A percentile compares a stretch with the other conserved stretches of the same genome.
phyloP scores from a whole-genome alignment of 225 moss, liverwort and hornwort species.

The Rhytidiadelphus loreus region DNA sequence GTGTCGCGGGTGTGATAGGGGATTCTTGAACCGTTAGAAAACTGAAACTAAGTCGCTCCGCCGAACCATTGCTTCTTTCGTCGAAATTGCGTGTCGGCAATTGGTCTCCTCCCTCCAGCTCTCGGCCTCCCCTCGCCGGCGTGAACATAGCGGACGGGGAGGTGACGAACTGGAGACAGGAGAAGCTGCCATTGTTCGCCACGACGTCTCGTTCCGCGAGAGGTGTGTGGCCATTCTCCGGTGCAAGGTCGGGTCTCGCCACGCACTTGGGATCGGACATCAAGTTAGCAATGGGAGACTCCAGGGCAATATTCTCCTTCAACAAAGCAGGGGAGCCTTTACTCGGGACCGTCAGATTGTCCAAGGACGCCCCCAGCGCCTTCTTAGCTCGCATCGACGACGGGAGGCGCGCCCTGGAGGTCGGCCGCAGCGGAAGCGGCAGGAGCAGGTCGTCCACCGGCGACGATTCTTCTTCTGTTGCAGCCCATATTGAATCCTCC shows the following conservation, averaged over 20 bases:
- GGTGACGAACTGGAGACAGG: background rate
- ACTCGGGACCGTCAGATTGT: slow-evolving; percentile 5
- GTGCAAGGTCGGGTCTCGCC: background rate
- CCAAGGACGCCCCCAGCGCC: slow-evolving; percentile 29
- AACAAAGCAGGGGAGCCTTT: background rate
- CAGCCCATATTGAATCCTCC: slow-evolving; percentile 2
- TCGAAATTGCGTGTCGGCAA: background rate
- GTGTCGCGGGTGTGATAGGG: slow-evolving; percentile 12
- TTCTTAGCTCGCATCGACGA: slow-evolving; percentile 74
- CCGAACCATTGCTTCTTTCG: background rate
- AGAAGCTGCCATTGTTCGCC: slow-evolving; percentile 7
- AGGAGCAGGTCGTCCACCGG: slow-evolving; percentile 29
- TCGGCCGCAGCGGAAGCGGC: slow-evolving; percentile 60
- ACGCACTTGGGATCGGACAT: slow-evolving; percentile 8
- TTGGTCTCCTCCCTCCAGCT: background rate
- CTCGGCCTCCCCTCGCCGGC: background rate
- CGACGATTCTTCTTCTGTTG: slow-evolving; percentile 15
- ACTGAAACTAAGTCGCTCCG: slow-evolving; percentile 41
- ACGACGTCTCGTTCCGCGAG: background rate
- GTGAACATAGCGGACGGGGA: slow-evolving; percentile 7
- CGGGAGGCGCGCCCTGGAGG: slow-evolving; percentile 66
- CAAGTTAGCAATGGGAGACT: slow-evolving; percentile 29
- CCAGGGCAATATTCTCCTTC: slow-evolving; percentile 32
- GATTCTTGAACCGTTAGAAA: slow-evolving; percentile 29
- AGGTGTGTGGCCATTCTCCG: background rate